phyloP scores from a whole-genome alignment of 2,329 filamentous ascomycete species.

The Cladophialophora yegresii region DNA sequence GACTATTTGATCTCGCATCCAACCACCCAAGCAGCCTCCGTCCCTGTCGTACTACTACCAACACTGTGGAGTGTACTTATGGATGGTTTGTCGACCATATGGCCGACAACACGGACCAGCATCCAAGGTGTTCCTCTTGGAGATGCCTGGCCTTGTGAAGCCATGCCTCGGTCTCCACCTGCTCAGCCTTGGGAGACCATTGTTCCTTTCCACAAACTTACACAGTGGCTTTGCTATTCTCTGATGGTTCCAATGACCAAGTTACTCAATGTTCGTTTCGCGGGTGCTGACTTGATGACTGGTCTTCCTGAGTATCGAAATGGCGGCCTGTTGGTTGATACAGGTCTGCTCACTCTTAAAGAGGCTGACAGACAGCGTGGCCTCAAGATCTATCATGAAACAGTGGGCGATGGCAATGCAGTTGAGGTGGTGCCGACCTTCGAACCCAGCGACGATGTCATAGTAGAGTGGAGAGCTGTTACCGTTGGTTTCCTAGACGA shows the following conservation, averaged over 20 bases:
- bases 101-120: constrained; percentile 81
- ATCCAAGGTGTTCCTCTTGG: constrained; percentile 86
- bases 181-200: constrained; percentile 63
- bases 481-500: constrained; percentile 75
- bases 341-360: constrained; percentile 78
- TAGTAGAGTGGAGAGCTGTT: constrained; percentile 76
- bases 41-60: constrained; percentile 81
- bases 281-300: constrained; percentile 77
- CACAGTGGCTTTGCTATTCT: constrained; percentile 92
- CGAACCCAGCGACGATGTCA: constrained; percentile 71
- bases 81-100: constrained; percentile 81
- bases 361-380: constrained; percentile 69
- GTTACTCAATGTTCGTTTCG: constrained; percentile 76
- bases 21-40: constrained; percentile 82
- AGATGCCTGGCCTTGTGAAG: constrained; percentile 88
- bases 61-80: constrained; percentile 90
- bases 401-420: constrained; percentile 71
- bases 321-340: constrained; percentile 81
- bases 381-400: constrained; percentile 67
- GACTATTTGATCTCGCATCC: constrained; percentile 93
- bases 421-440: constrained; percentile 75
- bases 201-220: constrained; percentile 89
- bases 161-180: constrained; percentile 68
- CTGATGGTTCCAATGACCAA: constrained; percentile 89
- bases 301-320: constrained; percentile 91